A percentile compares a stretch with the other conserved stretches of the same genome.
These are phyloP conservation scores for Rhodotorula mucilaginosa DNA, from an alignment of 1,284 basidiomycete genomes.

Conservation along the genomic window DNA sequence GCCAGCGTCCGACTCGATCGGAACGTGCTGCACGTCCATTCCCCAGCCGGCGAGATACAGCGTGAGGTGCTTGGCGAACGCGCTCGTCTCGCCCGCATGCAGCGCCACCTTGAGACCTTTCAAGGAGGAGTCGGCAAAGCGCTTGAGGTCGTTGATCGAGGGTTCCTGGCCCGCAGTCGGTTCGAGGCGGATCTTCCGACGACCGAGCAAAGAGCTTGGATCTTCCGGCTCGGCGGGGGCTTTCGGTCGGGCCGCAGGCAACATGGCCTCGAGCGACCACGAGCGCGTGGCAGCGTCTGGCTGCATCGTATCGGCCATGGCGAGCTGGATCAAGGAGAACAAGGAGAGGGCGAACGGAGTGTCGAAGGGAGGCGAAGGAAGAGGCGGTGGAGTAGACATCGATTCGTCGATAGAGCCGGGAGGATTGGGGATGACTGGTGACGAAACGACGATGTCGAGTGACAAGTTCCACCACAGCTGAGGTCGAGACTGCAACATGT, in stretches of 20 bases:
- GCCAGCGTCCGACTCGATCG: slow-evolving; percentile 51
- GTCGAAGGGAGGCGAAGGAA: slow-evolving; percentile 25
- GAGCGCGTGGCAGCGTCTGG: slow-evolving; percentile 8
- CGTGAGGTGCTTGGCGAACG: slow-evolving; percentile 84
- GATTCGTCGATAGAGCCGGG: slow-evolving; percentile 55
- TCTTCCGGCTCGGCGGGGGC: slow-evolving; percentile 17
- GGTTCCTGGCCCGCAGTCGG: slow-evolving; percentile 42
- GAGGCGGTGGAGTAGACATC: slow-evolving; percentile 42
- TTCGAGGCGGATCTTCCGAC: slow-evolving; percentile 49
- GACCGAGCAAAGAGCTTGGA: slow-evolving; percentile 44
- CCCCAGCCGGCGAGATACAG: slow-evolving; percentile 92
- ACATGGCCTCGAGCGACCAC: slow-evolving; percentile 29
- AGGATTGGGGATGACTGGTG: slow-evolving; percentile 48
- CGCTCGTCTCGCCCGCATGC: slow-evolving; percentile 74
- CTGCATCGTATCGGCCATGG: background rate
- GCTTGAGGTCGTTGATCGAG: slow-evolving; percentile 58
- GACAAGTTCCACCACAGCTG: slow-evolving; percentile 39
- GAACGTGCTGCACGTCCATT: slow-evolving; percentile 80
- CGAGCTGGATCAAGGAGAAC: slow-evolving; percentile 24
- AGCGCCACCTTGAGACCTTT: slow-evolving; percentile 75
- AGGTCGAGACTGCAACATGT: slow-evolving; percentile 39
- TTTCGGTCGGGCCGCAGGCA: slow-evolving; percentile 26
- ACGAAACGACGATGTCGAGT: slow-evolving; percentile 28
- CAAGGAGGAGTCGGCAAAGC: slow-evolving; percentile 70
- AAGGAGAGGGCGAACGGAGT: slow-evolving; percentile 22